Evolutionary conservation across 2,329 filamentous ascomycete species (phyloP).

Genomic region (Aspergillus intermedius): DNA sequence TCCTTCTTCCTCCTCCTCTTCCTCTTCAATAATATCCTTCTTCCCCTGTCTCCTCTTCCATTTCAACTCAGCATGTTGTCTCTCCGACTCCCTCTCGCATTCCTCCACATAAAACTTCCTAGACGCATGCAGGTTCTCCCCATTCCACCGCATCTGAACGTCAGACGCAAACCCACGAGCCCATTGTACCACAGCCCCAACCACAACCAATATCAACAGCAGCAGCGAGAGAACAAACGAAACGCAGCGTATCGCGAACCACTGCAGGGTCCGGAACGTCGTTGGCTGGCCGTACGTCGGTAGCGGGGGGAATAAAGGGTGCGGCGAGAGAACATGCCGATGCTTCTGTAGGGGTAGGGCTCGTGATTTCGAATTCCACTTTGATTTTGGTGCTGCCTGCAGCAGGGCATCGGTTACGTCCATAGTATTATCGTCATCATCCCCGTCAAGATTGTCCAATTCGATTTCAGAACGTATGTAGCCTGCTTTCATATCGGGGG

Average conservation of each 20-base stretch:
- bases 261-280: slow-evolving; percentile 58
- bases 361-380: background rate
- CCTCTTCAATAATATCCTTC: slow-evolving; percentile 20
- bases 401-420: slow-evolving; percentile 8
- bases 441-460: background rate
- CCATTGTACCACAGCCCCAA: slow-evolving; percentile 65
- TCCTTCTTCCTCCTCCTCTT: slow-evolving; percentile 29
- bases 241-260: slow-evolving; percentile 55
- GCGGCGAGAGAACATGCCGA: background rate
- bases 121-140: slow-evolving; percentile 53
- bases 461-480: background rate
- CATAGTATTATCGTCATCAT: background rate
- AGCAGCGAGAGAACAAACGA: slow-evolving; percentile 71
- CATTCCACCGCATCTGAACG: slow-evolving; percentile 49
- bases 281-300: slow-evolving; percentile 75
- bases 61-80: slow-evolving; percentile 53
- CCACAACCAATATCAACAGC: slow-evolving; percentile 69
- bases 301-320: slow-evolving; percentile 68
- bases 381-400: background rate
- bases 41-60: slow-evolving; percentile 50
- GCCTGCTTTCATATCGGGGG: background rate
- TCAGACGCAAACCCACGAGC: slow-evolving; percentile 49
- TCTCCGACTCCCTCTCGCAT: slow-evolving; percentile 48
- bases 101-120: slow-evolving; percentile 73
- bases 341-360: background rate